Conservation (phyloP, 2,329 filamentous ascomycete species). For the Clarireedia homoeocarpa region DNA sequence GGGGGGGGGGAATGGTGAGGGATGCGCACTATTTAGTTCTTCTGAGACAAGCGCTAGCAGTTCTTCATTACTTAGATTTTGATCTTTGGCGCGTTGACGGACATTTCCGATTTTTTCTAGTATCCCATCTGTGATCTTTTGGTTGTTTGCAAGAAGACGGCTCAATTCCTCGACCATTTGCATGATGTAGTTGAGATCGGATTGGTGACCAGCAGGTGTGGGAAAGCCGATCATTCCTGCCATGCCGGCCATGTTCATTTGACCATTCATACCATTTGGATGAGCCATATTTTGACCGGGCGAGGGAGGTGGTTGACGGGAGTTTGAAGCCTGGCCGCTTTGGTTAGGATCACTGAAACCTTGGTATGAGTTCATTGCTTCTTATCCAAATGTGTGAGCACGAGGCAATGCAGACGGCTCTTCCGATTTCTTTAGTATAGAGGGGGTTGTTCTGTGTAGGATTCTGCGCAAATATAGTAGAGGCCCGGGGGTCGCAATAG, state of each 20-base stretch:
- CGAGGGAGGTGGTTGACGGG: constrained; percentile 27
- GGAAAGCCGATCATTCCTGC: constrained; percentile 34
- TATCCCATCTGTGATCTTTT: constrained; percentile 56
- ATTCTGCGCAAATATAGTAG: no score
- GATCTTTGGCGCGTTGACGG: constrained; percentile 42
- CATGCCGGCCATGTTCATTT: constrained; percentile 35
- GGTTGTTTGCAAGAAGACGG: constrained; percentile 33
- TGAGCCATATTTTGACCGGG: constrained; percentile 26
- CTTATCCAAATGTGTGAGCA: no score
- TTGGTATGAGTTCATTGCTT: not conserved
- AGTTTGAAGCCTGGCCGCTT: constrained; percentile 13
- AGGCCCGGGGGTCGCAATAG: no score
- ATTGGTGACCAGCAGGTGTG: constrained; percentile 59
- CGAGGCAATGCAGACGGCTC: no score
- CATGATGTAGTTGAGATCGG: constrained; percentile 61
- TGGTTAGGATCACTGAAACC: constrained; percentile 18
- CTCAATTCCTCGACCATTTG: constrained; percentile 60
- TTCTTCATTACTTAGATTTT: constrained; percentile 48
- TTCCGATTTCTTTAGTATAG: no score
- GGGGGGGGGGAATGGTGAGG: not conserved
- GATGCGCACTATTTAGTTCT: constrained; percentile 45
- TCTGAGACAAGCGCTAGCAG: constrained; percentile 47
- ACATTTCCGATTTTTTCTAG: constrained; percentile 55
- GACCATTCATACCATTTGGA: constrained; percentile 27
- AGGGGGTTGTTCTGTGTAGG: no score